phyloP scores from a whole-genome alignment of 2,329 filamentous ascomycete species.

The Ambrosiella xylebori region DNA sequence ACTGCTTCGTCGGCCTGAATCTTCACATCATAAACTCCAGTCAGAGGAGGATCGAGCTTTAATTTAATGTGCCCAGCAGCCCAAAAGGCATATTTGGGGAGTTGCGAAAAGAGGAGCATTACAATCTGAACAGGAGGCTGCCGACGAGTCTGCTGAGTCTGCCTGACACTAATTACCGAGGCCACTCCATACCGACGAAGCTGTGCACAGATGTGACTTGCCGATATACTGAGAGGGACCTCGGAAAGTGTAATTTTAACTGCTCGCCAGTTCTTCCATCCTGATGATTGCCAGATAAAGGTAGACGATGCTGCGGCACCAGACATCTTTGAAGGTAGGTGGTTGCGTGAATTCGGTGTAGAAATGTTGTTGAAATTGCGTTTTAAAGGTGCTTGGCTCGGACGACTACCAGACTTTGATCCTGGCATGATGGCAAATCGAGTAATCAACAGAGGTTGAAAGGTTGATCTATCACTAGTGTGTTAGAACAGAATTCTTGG shows the following conservation, averaged over 20 bases:
- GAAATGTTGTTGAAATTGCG: neutral
- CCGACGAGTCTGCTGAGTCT: neutral
- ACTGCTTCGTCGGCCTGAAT: neutral
- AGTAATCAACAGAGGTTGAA: too few relatives aligned
- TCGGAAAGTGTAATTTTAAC: neutral
- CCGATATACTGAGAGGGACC: neutral
- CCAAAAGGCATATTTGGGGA: neutral
- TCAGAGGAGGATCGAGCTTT: neutral
- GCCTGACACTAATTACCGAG: neutral
- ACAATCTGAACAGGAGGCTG: neutral
- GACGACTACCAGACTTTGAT: too few relatives aligned
- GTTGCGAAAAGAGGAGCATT: neutral
- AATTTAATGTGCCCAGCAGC: neutral
- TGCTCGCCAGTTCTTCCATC: neutral
- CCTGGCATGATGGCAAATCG: too few relatives aligned
- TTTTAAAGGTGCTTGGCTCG: too few relatives aligned
- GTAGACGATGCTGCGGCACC: neutral
- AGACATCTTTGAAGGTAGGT: neutral
- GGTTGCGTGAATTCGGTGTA: neutral
- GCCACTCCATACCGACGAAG: neutral
- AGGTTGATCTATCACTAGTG: too few relatives aligned
- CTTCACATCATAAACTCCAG: neutral
- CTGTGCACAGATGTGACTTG: neutral
- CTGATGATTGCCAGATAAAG: neutral
- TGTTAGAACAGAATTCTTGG: too few relatives aligned